phyloP scores from a whole-genome alignment of 805 yeast genomes.

The Wickerhamomyces ciferrii region DNA sequence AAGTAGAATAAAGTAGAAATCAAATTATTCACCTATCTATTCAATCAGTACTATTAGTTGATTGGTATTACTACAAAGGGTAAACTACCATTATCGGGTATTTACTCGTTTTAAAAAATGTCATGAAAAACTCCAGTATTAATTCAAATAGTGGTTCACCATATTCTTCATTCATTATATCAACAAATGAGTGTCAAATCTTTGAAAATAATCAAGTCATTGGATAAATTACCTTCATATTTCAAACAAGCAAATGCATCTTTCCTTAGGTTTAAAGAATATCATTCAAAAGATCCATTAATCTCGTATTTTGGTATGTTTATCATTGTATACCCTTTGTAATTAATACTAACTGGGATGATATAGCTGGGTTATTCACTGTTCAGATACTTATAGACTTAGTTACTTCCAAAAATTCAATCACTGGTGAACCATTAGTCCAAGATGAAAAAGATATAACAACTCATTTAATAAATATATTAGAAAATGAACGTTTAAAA shows the following conservation, averaged over 20 bases:
- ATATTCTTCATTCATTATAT: too few relatives aligned
- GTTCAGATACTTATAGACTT: conserved; percentile 5
- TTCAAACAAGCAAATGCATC: conserved; percentile 2
- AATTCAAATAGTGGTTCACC: too few relatives aligned
- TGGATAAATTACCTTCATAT: not conserved
- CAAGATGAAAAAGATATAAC: not conserved
- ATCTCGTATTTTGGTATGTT: conserved; percentile 4
- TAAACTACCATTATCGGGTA: too few relatives aligned
- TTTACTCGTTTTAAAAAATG: too few relatives aligned
- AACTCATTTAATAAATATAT: not conserved
- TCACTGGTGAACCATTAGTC: not conserved
- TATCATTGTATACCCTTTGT: not conserved
- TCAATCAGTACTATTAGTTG: too few relatives aligned
- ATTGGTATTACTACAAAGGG: too few relatives aligned
- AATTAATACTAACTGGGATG: not conserved
- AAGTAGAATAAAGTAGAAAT: too few relatives aligned
- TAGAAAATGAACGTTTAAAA: not conserved
- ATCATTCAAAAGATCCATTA: conserved; percentile 1
- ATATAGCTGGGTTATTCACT: conserved; percentile 6
- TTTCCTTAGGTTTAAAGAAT: conserved; percentile 2
- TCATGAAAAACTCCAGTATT: too few relatives aligned
- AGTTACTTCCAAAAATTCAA: not conserved
- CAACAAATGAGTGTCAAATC: not conserved
- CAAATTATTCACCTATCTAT: too few relatives aligned
- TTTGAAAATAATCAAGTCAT: not conserved